A percentile compares a stretch with the other conserved stretches of the same genome.
Conservation (phyloP, 495 filamentous ascomycete genomes). For the Trichoderma erinaceum region DNA sequence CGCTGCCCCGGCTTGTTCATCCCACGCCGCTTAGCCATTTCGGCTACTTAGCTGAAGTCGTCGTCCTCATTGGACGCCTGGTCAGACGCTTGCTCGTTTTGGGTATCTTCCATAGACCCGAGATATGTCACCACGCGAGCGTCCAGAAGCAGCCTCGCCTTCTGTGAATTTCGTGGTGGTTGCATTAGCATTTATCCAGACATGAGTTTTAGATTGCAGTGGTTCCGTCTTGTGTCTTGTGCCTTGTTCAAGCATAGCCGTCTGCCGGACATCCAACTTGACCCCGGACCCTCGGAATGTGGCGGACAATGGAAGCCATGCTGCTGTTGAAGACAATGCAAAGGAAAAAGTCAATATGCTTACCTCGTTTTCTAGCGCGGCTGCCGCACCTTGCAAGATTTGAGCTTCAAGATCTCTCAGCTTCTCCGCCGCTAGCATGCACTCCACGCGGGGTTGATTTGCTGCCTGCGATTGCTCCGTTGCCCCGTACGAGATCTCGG, state of each 20-base stretch:
- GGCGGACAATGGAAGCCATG: not conserved
- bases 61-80: slow-evolving; percentile 40
- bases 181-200: slow-evolving; percentile 24
- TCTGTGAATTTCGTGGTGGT: slow-evolving; percentile 27
- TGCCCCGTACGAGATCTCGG: slow-evolving; percentile 18
- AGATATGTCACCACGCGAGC: slow-evolving; percentile 40
- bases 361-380: slow-evolving; percentile 58
- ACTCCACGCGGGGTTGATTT: slow-evolving; percentile 31
- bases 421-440: slow-evolving; percentile 31
- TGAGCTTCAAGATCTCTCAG: slow-evolving; percentile 54
- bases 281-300: slow-evolving; percentile 2
- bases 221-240: not conserved
- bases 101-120: slow-evolving; percentile 34
- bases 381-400: slow-evolving; percentile 49
- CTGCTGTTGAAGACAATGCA: not conserved
- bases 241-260: not conserved
- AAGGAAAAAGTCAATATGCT: slow-evolving; percentile 20
- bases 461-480: slow-evolving; percentile 13
- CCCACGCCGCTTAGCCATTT: slow-evolving; percentile 18
- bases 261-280: not conserved
- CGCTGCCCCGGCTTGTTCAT: slow-evolving; percentile 4
- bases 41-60: slow-evolving; percentile 37
- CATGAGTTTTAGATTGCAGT: not conserved
- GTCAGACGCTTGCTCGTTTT: slow-evolving; percentile 29
- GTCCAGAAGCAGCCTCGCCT: slow-evolving; percentile 29